Conservation (phyloP, 2,329 filamentous ascomycete genomes). For the Knufia petricola region DNA sequence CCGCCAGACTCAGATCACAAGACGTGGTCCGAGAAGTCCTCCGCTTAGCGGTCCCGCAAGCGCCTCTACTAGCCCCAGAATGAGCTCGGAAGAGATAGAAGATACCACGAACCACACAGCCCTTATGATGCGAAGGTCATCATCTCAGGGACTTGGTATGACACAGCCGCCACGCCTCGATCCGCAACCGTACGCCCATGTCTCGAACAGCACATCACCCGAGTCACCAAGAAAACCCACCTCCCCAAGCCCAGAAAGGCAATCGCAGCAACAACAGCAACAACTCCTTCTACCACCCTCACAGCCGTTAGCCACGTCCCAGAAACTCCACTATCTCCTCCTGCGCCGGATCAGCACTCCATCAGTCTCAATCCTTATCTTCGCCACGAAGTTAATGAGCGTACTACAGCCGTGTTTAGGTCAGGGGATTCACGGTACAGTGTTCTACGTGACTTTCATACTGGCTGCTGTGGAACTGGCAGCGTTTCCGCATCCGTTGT, state of each 20-base stretch:
- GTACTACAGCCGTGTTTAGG: slow-evolving; percentile 20
- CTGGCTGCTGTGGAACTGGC: slow-evolving; percentile 19
- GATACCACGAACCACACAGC: neutral
- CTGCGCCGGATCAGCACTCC: slow-evolving; percentile 12
- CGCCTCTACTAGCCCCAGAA: neutral
- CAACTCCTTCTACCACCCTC: slow-evolving; percentile 17
- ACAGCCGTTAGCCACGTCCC: neutral
- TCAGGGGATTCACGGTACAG: slow-evolving; percentile 15
- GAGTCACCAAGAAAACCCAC: slow-evolving; percentile 9
- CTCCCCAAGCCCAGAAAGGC: slow-evolving; percentile 6
- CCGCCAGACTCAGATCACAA: slow-evolving; percentile 3
- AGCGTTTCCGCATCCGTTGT: slow-evolving; percentile 12
- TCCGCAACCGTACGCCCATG: slow-evolving; percentile 9
- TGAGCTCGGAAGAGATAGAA: slow-evolving; percentile 4
- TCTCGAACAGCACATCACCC: slow-evolving; percentile 5
- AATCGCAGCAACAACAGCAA: too few species aligned
- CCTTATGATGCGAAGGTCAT: slow-evolving; percentile 7
- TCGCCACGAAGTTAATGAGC: slow-evolving; percentile 18
- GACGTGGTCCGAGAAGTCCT: slow-evolving; percentile 4
- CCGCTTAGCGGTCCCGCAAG: neutral
- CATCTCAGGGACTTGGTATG: slow-evolving; percentile 4
- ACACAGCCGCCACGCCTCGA: slow-evolving; percentile 5
- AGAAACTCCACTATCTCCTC: neutral
- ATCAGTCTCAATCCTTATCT: slow-evolving; percentile 12
- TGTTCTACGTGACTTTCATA: slow-evolving; percentile 19